phyloP scores from a whole-genome alignment of 306 rosid genomes.

The Biancaea sappan region DNA sequence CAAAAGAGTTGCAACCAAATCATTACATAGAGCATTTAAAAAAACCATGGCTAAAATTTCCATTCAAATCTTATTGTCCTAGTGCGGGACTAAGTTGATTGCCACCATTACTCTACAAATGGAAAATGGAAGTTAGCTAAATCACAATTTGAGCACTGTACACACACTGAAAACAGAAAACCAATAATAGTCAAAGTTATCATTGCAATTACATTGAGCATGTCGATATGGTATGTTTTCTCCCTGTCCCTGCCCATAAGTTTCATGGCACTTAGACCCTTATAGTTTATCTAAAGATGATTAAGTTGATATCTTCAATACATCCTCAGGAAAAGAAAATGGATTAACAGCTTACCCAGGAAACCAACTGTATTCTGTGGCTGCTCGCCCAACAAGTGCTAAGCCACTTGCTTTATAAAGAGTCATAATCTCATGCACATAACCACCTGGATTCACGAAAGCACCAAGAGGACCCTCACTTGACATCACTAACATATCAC shows the following conservation, averaged over 20 bases:
- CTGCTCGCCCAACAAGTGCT: conserved; percentile 62
- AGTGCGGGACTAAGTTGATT: neutral
- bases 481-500: conserved; percentile 96
- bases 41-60: neutral
- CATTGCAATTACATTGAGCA: conserved; percentile 5
- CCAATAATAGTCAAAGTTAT: too few relatives aligned
- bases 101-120: neutral
- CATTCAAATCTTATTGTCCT: neutral
- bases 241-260: neutral
- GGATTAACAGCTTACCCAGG: conserved; percentile 76
- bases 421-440: conserved; percentile 87
- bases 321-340: conserved; percentile 32
- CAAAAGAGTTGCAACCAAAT: neutral
- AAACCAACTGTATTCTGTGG: conserved; percentile 87
- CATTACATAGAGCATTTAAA: neutral
- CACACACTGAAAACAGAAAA: neutral
- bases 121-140: conserved; percentile 14
- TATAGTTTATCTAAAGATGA: neutral
- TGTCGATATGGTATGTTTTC: neutral
- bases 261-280: conserved; percentile 9
- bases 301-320: conserved; percentile 13
- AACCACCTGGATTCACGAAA: conserved; percentile 74
- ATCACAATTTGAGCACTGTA: neutral
- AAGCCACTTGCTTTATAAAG: conserved; percentile 76
- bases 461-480: conserved; percentile 97